Conservation (phyloP, 2,329 filamentous ascomycete species). For the Verticillium zaregamsianum region DNA sequence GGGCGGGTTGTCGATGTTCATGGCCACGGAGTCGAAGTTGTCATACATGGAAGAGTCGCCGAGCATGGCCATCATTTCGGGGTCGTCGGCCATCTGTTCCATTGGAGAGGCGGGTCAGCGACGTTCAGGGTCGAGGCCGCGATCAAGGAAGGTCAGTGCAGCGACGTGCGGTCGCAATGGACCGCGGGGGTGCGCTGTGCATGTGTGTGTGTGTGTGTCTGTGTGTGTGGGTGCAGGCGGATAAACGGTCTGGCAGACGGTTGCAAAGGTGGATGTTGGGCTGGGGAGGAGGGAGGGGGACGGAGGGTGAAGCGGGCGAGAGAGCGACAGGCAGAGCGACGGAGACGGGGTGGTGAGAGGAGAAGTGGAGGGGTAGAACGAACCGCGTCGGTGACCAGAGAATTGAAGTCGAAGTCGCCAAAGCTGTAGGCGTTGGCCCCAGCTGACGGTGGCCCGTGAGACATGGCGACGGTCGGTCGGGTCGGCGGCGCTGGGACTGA, state of each 20-base stretch:
- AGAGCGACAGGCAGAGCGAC: too few species aligned
- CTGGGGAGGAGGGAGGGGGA: background rate
- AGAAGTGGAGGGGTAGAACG: background rate
- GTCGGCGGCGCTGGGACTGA: background rate
- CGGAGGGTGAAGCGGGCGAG: too few species aligned
- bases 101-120: background rate
- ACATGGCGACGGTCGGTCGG: constrained; percentile 6
- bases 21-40: constrained; percentile 33
- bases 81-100: constrained; percentile 19
- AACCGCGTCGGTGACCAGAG: background rate
- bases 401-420: constrained; percentile 2
- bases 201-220: background rate
- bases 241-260: background rate
- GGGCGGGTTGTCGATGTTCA: constrained; percentile 33
- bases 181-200: background rate
- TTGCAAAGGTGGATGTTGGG: background rate
- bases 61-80: constrained; percentile 39
- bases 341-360: background rate
- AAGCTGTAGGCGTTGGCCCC: background rate
- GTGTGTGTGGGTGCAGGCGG: background rate
- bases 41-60: constrained; percentile 34
- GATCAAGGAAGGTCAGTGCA: background rate
- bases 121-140: background rate
- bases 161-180: background rate
- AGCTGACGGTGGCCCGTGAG: background rate